phyloP scores from a whole-genome alignment of 2,329 filamentous ascomycete species.

The Aspergillus texensis region DNA sequence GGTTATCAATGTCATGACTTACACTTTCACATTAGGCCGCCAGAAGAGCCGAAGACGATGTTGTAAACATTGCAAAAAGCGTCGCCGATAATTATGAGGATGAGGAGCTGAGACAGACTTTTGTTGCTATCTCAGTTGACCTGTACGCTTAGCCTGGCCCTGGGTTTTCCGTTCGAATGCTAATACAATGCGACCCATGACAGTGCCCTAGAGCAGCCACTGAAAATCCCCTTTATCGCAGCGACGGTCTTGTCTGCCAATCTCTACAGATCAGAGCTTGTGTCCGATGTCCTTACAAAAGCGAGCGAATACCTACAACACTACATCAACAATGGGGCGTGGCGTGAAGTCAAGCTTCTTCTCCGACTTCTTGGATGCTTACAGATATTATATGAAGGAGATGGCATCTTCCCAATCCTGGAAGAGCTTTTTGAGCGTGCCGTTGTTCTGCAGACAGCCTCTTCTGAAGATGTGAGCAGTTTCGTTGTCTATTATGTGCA shows the following conservation, averaged over 20 bases:
- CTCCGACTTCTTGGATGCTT: slow-evolving; percentile 88
- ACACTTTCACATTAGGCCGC: slow-evolving; percentile 53
- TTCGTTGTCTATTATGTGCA: not conserved
- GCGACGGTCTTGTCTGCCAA: slow-evolving; percentile 81
- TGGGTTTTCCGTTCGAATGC: not conserved
- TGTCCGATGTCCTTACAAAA: slow-evolving; percentile 68
- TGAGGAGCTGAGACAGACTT: slow-evolving; percentile 71
- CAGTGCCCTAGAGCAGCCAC: slow-evolving; percentile 80
- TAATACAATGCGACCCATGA: slow-evolving; percentile 21
- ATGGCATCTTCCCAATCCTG: slow-evolving; percentile 81
- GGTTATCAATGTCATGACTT: slow-evolving; percentile 6
- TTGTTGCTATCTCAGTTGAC: slow-evolving; percentile 73
- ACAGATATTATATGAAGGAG: slow-evolving; percentile 76
- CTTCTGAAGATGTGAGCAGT: slow-evolving; percentile 80
- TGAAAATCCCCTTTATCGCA: slow-evolving; percentile 95
- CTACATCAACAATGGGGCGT: slow-evolving; percentile 72
- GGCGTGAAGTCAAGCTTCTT: slow-evolving; percentile 88
- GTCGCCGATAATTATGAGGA: slow-evolving; percentile 86
- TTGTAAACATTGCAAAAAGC: slow-evolving; percentile 71
- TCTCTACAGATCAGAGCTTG: slow-evolving; percentile 73
- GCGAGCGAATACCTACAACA: slow-evolving; percentile 65
- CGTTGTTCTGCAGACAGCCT: slow-evolving; percentile 90
- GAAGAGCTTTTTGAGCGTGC: slow-evolving; percentile 89
- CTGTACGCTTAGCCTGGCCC: slow-evolving; percentile 53
- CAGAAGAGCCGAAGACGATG: slow-evolving; percentile 77